Evolutionary conservation across 345 rosid genomes (phyloP), one percentile per base, ranked within the genome.

Genomic region (Eucalyptus cloeziana): DNA sequence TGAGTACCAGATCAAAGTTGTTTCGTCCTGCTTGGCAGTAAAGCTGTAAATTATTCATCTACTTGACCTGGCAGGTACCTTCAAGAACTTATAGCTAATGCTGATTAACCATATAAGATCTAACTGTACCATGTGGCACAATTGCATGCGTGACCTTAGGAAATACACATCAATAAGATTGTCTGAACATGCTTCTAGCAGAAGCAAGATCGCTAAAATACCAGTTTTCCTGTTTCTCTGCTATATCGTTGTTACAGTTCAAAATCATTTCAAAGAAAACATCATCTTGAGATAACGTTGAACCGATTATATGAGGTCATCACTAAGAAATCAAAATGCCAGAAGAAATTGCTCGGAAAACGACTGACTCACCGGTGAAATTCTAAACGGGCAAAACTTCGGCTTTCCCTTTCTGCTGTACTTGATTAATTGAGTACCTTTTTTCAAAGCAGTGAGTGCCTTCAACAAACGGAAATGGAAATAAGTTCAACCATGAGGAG

Each of bases 391-490:
- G 16, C 99, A 99, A 90, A 98, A 96, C 90, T 98, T 98, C 11
- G 99, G 99, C 88, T 95, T 98, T 44, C 99, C 98, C 93, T 95
- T 95, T 85, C 99, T 94, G 92, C 97, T 98, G 90, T 98, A 97
- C 93, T 98, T 98, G 90, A 98, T 92, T 89, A 98, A 92, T 89
- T 95, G 98, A 90, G 95, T 89, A 67, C 99, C 99, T 89, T 96
- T 98, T 87, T 97, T 97, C 93, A 98, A 92, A 90, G 94, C 87
- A 89, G 92, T 85, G 88, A 98, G 94, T 94, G 98, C 98, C 99
- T 98, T 92, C 93, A 94, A 88, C 91, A 88, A 45, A n/a, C 52
- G n/a, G 60, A 86, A 85, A 47, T 40, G 11, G 13, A 85, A 44
- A 83, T 87, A 88, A 85, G 87, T 89, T 64, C 27, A 50, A 31